Evolutionary conservation across 2,329 filamentous ascomycete species (phyloP), one percentile per base, ranked within the genome.

Genomic region (Chalara sp.): DNA sequence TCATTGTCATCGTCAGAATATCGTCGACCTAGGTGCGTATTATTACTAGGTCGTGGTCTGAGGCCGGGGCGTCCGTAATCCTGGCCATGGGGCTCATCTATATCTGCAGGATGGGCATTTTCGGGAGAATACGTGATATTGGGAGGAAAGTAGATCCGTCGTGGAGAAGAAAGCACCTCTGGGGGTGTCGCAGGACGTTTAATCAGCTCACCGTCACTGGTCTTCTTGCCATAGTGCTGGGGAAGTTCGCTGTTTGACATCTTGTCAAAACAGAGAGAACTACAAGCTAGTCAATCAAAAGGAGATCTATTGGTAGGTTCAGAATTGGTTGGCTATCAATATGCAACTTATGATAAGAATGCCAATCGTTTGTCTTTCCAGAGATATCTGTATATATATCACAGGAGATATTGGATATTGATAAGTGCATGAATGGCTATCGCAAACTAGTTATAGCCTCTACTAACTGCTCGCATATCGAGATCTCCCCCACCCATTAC

Each of bases 1-100:
- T 61, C 55, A n/a, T 53, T 57, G 5, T 58, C 58, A 5, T 53
- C 58, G 11, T 41, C 42, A 29, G 57, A 59, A 31, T 54, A 48
- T 40, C 56, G 47, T 21, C 53, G 56, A 4, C 43, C 12, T 28
- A 52, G 44, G 21, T 21, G 21, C 43, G 44, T 40, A 33, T 55
- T 50, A 21, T 53, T 47, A 46, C 53, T 57, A 6, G 57, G 52
- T 51, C 58, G 47, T 13, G 56, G 56, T 10, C 35, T 8, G n/a
- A 37, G 35, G n/a, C 35, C 35, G 35, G 35, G n/a, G 35, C 35
- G 35, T 8, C 2, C 8, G n/a, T 8, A n/a, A n/a, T 37, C 35
- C 8, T 37, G 35, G 35, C n/a, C 35, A n/a, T 10, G n/a, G 4
- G 35, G n/a, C n/a, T 10, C n/a, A 4, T n/a, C 8, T 37, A n/a